Percentiles rank a stretch among this genome's conserved stretches.
These are phyloP conservation scores for Balakata baccata DNA, from an alignment of 345 rosid species.

Conservation along the genomic window DNA sequence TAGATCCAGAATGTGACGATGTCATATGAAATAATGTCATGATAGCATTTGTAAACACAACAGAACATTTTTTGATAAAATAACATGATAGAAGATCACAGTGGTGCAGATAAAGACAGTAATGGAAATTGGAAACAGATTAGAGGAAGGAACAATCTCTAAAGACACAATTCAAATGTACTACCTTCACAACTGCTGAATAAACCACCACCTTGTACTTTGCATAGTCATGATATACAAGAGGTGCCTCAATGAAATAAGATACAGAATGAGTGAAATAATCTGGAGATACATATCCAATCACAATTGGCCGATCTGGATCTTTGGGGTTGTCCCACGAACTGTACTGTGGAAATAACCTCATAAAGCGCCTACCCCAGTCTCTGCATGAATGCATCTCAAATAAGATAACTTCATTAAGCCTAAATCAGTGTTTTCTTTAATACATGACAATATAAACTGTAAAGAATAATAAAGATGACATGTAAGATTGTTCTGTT, in stretches of 20 bases:
- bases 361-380: conserved; percentile 97
- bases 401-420: conserved; percentile 12
- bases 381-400: conserved; percentile 59
- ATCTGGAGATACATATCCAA: conserved; percentile 98
- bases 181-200: conserved; percentile 98
- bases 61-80: not conserved
- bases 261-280: conserved; percentile 98
- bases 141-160: conserved; percentile 1
- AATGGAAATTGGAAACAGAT: not conserved
- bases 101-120: not conserved
- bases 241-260: conserved; percentile 95
- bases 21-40: not conserved
- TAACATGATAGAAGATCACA: too few relatives aligned
- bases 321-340: conserved; percentile 91
- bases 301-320: conserved; percentile 77
- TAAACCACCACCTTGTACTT: conserved; percentile 91
- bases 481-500: not conserved
- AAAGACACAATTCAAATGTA: not conserved
- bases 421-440: not conserved
- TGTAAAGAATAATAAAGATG: not conserved
- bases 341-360: conserved; percentile 64
- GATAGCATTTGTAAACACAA: not conserved
- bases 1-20: too few relatives aligned
- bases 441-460: not conserved
- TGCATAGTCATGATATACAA: conserved; percentile 70